phyloP scores from a whole-genome alignment of 495 filamentous ascomycete species.

The Apodospora peruviana region DNA sequence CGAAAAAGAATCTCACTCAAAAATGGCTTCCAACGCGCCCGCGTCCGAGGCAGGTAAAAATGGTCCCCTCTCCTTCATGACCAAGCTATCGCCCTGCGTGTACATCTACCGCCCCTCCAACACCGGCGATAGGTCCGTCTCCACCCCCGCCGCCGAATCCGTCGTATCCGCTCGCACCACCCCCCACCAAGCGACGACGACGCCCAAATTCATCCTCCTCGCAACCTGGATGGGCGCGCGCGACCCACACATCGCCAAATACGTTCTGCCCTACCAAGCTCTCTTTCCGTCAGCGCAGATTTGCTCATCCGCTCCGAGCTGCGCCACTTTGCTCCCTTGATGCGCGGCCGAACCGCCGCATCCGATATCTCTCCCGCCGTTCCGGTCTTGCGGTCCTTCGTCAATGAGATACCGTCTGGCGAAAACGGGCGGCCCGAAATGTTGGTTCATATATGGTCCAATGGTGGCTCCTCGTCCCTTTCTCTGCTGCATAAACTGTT shows the following conservation, averaged over 20 bases:
- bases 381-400: slow-evolving; percentile 12
- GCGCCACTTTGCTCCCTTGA: slow-evolving; percentile 19
- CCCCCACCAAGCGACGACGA: background rate
- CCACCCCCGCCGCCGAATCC: background rate
- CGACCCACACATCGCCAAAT: slow-evolving; percentile 40
- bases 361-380: slow-evolving; percentile 15
- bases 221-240: slow-evolving; percentile 42
- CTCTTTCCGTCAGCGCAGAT: slow-evolving; percentile 35
- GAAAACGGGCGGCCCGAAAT: slow-evolving; percentile 18
- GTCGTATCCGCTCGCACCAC: no score
- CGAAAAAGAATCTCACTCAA: no score
- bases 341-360: background rate
- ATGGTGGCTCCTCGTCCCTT: slow-evolving; percentile 34
- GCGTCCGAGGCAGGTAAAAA: no score
- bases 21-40: no score
- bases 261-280: slow-evolving; percentile 33
- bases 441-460: slow-evolving; percentile 39
- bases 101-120: slow-evolving; percentile 31
- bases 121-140: no score
- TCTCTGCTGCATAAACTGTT: slow-evolving; percentile 16
- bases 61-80: slow-evolving; percentile 31
- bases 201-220: slow-evolving; percentile 35
- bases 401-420: background rate
- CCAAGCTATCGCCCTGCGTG: slow-evolving; percentile 27
- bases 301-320: slow-evolving; percentile 33